phyloP scores from a whole-genome alignment of 148 eudicot species.

The Silene latifolia region DNA sequence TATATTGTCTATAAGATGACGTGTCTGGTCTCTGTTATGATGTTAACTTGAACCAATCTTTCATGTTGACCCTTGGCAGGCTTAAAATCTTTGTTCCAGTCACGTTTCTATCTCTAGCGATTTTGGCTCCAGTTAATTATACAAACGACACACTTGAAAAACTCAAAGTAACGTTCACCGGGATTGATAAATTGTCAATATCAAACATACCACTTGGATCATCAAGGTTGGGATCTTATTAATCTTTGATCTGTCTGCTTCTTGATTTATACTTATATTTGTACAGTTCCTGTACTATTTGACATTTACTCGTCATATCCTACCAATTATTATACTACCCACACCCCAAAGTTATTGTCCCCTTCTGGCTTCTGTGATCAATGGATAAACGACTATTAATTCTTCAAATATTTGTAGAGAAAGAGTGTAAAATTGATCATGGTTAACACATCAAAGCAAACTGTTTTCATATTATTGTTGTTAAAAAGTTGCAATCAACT shows the following conservation, averaged over 20 bases:
- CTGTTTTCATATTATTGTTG: too few species aligned
- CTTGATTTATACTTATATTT: background rate
- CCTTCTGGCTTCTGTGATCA: too few species aligned
- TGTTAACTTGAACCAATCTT: constrained; percentile 5
- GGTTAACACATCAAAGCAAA: too few species aligned
- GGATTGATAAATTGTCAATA: constrained; percentile 82
- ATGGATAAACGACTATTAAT: too few species aligned
- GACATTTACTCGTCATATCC: background rate
- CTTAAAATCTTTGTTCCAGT: constrained; percentile 91
- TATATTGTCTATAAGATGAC: background rate
- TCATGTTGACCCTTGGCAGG: constrained; percentile 39
- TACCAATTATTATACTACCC: background rate
- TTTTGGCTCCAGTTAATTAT: constrained; percentile 77
- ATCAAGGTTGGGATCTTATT: constrained; percentile 44
- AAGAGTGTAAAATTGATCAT: too few species aligned
- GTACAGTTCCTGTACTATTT: background rate
- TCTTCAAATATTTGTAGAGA: too few species aligned
- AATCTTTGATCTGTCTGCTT: background rate
- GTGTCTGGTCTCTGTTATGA: background rate
- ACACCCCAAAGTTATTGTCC: background rate
- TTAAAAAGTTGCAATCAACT: too few species aligned
- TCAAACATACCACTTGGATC: constrained; percentile 70
- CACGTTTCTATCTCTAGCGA: constrained; percentile 47
- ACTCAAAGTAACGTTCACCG: constrained; percentile 41
- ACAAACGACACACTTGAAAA: constrained; percentile 55